Conservation (phyloP, 176 grass and related monocot species). For the Stipa capillata region DNA sequence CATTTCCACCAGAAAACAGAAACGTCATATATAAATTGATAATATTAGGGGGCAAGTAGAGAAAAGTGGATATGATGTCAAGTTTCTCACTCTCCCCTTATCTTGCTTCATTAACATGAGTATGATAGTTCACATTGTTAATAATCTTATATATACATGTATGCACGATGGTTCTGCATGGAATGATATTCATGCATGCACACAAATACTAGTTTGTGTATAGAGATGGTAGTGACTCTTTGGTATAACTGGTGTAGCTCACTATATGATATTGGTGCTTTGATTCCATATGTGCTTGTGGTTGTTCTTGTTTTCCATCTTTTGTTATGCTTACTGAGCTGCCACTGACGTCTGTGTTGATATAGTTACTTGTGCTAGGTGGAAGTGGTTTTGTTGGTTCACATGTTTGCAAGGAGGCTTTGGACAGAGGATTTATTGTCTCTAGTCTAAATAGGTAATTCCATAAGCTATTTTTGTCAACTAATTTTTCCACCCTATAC, state of each 20-base stretch:
- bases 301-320: neutral
- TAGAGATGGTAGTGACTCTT: neutral
- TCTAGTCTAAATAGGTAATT: constrained; percentile 85
- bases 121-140: neutral
- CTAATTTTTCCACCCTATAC: neutral
- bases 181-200: neutral
- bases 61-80: neutral
- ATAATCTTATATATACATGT: neutral
- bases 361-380: constrained; percentile 77
- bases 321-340: constrained; percentile 5
- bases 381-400: constrained; percentile 96
- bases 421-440: constrained; percentile 68
- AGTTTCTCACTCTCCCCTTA: neutral
- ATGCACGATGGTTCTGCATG: neutral
- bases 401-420: constrained; percentile 84
- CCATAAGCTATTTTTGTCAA: neutral
- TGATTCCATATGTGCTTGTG: neutral
- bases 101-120: neutral
- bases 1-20: neutral
- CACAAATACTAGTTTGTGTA: neutral
- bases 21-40: neutral
- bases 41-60: neutral
- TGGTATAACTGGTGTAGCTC: neutral
- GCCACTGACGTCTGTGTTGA: constrained; percentile 19
- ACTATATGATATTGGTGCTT: neutral